phyloP scores from a whole-genome alignment of 345 rosid species.

The Pseudoturritis turrita region DNA sequence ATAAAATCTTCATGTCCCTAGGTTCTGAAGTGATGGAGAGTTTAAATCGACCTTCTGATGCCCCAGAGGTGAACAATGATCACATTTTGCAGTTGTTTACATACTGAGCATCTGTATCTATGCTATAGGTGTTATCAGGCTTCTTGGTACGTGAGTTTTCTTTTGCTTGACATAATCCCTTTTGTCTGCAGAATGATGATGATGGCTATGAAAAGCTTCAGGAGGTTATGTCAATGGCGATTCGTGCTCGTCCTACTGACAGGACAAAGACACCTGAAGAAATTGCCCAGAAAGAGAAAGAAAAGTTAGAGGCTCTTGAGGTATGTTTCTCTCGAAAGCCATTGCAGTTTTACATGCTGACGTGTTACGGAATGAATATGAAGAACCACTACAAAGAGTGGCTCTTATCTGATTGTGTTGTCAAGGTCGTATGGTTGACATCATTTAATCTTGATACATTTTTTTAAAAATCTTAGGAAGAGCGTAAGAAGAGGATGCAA shows the following conservation, averaged over 20 bases:
- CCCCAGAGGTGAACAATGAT: conserved; percentile 4
- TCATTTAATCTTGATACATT: background rate
- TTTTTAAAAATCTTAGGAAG: conserved; percentile 53
- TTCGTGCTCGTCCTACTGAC: conserved; percentile 78
- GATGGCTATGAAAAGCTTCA: conserved; percentile 64
- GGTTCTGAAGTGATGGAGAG: conserved; percentile 53
- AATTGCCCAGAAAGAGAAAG: conserved; percentile 90
- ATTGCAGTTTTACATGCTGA: background rate
- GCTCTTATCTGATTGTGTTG: background rate
- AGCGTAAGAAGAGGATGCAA: conserved; percentile 82
- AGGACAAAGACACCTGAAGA: conserved; percentile 92
- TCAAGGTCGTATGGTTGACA: background rate
- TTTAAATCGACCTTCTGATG: conserved; percentile 48
- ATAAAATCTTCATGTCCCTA: conserved; percentile 60
- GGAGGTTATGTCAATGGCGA: conserved; percentile 53
- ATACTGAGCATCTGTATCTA: background rate
- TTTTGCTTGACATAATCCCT: background rate
- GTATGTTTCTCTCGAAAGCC: conserved; percentile 35
- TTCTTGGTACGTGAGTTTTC: background rate
- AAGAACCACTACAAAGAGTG: background rate
- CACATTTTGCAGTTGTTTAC: background rate
- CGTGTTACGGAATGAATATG: background rate
- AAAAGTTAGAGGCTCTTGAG: conserved; percentile 73
- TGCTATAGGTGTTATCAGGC: background rate
- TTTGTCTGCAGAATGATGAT: conserved; percentile 38